Percentiles rank a stretch among this genome's conserved stretches.
phyloP scores from a whole-genome alignment of 257 asterid genomes.

The Gynochthodes officinalis region DNA sequence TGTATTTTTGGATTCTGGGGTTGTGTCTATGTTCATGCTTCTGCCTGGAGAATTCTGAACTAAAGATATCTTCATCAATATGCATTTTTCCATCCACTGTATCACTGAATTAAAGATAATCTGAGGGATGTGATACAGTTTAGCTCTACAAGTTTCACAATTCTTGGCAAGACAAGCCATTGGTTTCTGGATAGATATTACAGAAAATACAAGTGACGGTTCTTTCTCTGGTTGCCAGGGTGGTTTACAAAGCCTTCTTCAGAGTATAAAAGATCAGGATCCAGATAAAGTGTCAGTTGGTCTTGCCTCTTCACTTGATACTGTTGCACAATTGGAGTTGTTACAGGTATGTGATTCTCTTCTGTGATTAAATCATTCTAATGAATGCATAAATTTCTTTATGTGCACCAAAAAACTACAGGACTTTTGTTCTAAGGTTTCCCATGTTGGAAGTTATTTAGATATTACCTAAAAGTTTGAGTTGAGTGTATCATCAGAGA shows the following conservation, averaged over 20 bases:
- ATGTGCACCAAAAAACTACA: not conserved
- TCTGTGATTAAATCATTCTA: slow-evolving; percentile 9
- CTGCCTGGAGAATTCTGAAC: not conserved
- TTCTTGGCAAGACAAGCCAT: not conserved
- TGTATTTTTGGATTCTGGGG: not conserved
- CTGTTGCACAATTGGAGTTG: slow-evolving; percentile 82
- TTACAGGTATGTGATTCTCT: slow-evolving; percentile 59
- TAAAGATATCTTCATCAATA: not conserved
- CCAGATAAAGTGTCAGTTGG: slow-evolving; percentile 77
- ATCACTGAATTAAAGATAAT: not conserved
- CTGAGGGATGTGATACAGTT: not conserved
- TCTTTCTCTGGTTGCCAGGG: slow-evolving; percentile 42
- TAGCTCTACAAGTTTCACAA: not conserved
- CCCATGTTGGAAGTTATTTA: not conserved
- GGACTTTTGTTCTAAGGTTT: not conserved
- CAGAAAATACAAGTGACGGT: slow-evolving; percentile 5
- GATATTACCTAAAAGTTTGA: not conserved
- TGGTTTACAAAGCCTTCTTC: slow-evolving; percentile 77
- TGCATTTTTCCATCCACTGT: not conserved
- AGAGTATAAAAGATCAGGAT: slow-evolving; percentile 71
- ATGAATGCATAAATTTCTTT: not conserved
- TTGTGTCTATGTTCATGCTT: not conserved
- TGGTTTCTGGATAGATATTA: slow-evolving; percentile 12
- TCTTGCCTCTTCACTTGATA: slow-evolving; percentile 80
- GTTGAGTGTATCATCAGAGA: not conserved